Conservation (phyloP, 352 stramenopile species). For the Elongisporangium anandrum region DNA sequence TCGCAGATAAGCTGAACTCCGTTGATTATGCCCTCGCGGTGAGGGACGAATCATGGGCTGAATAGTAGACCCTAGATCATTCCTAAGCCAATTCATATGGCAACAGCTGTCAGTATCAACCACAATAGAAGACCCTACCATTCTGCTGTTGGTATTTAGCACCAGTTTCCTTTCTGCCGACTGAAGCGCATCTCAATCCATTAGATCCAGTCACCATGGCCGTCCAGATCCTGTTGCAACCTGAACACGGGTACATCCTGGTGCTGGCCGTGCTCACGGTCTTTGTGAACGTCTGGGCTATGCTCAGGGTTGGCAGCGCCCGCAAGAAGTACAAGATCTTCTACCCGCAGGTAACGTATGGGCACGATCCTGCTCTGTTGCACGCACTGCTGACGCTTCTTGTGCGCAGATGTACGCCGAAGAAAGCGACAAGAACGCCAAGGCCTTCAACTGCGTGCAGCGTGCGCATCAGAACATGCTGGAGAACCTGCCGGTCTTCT, state of each 20-base stretch:
- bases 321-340: slow-evolving; percentile 63
- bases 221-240: too few relatives aligned
- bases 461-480: slow-evolving; percentile 81
- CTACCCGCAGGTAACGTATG: slow-evolving; percentile 41
- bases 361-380: too few relatives aligned
- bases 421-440: slow-evolving; percentile 60
- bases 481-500: slow-evolving; percentile 59
- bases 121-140: too few relatives aligned
- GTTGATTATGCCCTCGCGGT: too few relatives aligned
- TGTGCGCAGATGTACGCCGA: slow-evolving; percentile 17
- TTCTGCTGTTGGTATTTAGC: too few relatives aligned
- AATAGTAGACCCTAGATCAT: too few relatives aligned
- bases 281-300: slow-evolving; percentile 56
- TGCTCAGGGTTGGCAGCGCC: slow-evolving; percentile 43
- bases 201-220: too few relatives aligned
- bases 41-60: too few relatives aligned
- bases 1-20: too few relatives aligned
- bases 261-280: slow-evolving; percentile 46
- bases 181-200: slow-evolving; percentile 46
- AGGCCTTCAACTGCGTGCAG: slow-evolving; percentile 83
- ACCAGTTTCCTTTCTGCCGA: not conserved
- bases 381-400: too few relatives aligned
- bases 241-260: slow-evolving; percentile 60
- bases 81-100: too few relatives aligned
- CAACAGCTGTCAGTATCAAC: too few relatives aligned